These are phyloP conservation scores for Lasiosphaeria miniovina DNA, from an alignment of 495 filamentous ascomycete species.

Conservation along the genomic window DNA sequence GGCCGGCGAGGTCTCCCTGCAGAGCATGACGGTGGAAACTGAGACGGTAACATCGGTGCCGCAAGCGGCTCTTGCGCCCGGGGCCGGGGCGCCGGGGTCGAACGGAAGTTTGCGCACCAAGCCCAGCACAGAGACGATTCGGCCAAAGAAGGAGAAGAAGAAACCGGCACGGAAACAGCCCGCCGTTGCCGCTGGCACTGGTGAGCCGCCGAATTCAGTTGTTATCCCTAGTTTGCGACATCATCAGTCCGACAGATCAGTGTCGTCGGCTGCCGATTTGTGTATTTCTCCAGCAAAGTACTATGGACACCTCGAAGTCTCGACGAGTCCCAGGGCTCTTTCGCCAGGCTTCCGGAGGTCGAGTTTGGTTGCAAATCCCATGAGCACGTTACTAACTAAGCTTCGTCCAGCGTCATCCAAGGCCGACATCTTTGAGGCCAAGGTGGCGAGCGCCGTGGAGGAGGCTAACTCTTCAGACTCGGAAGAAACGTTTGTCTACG, in stretches of 20 bases:
- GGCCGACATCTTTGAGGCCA: slow-evolving; percentile 96
- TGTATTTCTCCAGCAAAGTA: slow-evolving; percentile 30
- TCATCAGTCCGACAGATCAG: slow-evolving; percentile 36
- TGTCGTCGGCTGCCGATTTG: slow-evolving; percentile 29
- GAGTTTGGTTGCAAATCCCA: slow-evolving; percentile 31
- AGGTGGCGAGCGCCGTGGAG: slow-evolving; percentile 91
- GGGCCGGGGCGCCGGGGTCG: slow-evolving; percentile 59
- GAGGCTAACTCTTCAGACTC: slow-evolving; percentile 88
- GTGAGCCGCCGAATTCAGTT: slow-evolving; percentile 51
- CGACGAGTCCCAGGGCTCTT: slow-evolving; percentile 16
- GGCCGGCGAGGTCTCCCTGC: slow-evolving; percentile 69
- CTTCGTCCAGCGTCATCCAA: slow-evolving; percentile 76
- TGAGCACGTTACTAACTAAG: slow-evolving; percentile 54
- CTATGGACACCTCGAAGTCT: slow-evolving; percentile 34
- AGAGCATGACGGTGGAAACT: slow-evolving; percentile 97
- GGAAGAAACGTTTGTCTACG: slow-evolving; percentile 98
- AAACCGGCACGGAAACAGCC: slow-evolving; percentile 70
- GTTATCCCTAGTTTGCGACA: slow-evolving; percentile 26
- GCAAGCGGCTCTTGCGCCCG: slow-evolving; percentile 76
- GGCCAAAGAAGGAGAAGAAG: slow-evolving; percentile 90
- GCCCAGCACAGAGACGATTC: slow-evolving; percentile 87
- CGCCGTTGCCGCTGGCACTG: slow-evolving; percentile 65
- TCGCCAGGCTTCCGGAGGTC: slow-evolving; percentile 17
- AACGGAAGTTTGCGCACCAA: slow-evolving; percentile 79
- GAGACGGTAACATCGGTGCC: slow-evolving; percentile 92